These are phyloP conservation scores for Corinectria fuckeliana DNA, from an alignment of 2,329 filamentous ascomycete genomes.

Conservation along the genomic window DNA sequence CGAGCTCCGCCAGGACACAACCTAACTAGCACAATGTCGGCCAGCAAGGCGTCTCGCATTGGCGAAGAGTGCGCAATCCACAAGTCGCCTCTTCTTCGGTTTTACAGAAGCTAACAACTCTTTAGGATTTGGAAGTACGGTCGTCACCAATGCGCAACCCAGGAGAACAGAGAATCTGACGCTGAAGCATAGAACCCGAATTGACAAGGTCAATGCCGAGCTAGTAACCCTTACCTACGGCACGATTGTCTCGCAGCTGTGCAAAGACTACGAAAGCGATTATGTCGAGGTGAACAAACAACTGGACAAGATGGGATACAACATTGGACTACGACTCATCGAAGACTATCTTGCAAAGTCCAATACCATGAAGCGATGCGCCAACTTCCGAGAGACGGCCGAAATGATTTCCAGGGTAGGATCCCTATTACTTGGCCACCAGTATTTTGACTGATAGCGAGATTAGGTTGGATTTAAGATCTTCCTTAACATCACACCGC, in stretches of 20 bases:
- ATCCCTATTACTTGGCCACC: not conserved
- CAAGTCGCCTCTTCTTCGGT: conserved; percentile 8
- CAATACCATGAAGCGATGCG: conserved; percentile 84
- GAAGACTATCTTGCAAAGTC: conserved; percentile 98
- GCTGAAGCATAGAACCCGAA: conserved; percentile 71
- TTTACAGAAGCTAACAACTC: conserved; percentile 39
- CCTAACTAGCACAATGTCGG: conserved; percentile 54
- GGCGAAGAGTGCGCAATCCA: conserved; percentile 63
- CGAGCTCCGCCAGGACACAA: not conserved
- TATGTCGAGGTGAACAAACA: conserved; percentile 97
- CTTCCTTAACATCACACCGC: conserved; percentile 94
- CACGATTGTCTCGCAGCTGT: conserved; percentile 94
- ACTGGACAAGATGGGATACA: conserved; percentile 98
- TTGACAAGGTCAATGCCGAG: conserved; percentile 98
- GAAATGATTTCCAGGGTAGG: conserved; percentile 92
- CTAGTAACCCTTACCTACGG: conserved; percentile 97
- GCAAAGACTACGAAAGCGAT: conserved; percentile 93
- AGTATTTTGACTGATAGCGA: conserved; percentile 23
- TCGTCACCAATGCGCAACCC: not conserved
- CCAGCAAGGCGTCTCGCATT: conserved; percentile 66
- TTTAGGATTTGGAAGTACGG: conserved; percentile 91
- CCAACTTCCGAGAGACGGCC: conserved; percentile 93
- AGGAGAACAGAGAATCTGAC: conserved; percentile 13
- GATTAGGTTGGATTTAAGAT: conserved; percentile 95
- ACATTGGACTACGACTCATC: conserved; percentile 93